Evolutionary conservation across 371 early-diverging fungal genomes (phyloP).

Genomic region (Sporodiniella umbellata): DNA sequence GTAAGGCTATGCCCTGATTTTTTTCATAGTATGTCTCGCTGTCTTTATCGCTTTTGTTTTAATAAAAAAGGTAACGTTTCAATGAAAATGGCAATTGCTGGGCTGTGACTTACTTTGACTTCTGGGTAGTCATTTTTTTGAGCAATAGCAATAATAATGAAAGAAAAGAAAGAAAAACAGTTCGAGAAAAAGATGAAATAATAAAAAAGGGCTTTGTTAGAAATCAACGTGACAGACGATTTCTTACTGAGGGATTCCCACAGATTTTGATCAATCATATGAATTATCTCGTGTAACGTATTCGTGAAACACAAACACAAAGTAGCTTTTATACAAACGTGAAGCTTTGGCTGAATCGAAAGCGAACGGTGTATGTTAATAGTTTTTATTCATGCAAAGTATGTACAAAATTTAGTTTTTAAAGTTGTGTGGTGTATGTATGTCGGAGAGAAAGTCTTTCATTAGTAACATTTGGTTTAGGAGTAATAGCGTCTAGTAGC

Average conservation of each 20-base stretch:
- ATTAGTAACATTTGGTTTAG: conserved; percentile 20
- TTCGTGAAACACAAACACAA: background rate
- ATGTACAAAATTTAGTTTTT: background rate
- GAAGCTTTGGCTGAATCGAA: too few relatives aligned
- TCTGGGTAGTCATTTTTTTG: too few relatives aligned
- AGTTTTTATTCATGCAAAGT: background rate
- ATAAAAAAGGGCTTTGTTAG: background rate
- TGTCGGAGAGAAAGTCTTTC: background rate
- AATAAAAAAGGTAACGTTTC: too few relatives aligned
- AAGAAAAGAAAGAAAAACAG: background rate
- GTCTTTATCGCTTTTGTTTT: background rate
- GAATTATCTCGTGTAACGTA: background rate
- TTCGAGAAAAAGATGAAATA: background rate
- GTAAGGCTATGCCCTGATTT: background rate
- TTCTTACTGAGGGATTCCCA: background rate
- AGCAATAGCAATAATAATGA: background rate
- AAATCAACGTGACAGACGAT: background rate
- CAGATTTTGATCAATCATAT: background rate
- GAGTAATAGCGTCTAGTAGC: conserved; percentile 68
- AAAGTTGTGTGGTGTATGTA: too few relatives aligned
- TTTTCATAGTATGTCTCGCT: too few relatives aligned
- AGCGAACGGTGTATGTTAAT: background rate
- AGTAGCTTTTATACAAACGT: too few relatives aligned
- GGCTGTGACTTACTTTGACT: too few relatives aligned
- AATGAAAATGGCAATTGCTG: too few relatives aligned